Evolutionary conservation across 1,284 basidiomycete species (phyloP), one percentile per base, ranked within the genome.

Genomic region (Papiliotrema terrestris): DNA sequence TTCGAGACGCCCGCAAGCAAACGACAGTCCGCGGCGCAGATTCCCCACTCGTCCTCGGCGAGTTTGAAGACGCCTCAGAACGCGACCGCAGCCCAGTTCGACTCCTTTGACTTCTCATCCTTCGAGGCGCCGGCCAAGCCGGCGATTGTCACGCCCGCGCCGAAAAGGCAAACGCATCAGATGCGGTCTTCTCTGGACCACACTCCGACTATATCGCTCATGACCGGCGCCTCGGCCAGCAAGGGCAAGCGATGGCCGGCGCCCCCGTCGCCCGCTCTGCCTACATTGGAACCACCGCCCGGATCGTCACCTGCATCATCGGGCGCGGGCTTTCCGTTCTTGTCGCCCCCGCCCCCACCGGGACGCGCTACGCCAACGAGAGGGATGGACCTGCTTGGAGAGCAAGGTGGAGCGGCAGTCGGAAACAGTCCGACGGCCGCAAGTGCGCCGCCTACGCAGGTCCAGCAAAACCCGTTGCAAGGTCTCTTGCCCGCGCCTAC

Each of bases 221-320:
- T 71, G 8, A 44, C 50, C 15, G 59, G 56, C 29, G 63, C 67
- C 2, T 59, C 56, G 9, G 57, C 66, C 13, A 35, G 43, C 0
- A 64, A 62, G 41, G 69, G 69, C 17, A 58, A 54, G 54, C 37
- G 63, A 47, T 71, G 69, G 69, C 69, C 69, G 29, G 69, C 69
- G 4, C 69, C 69, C 2, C 57, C 67, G 5, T 64, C 61, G 23
- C 69, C 69, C 11, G 42, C 63, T 15, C 60, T 59, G 3, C 66
- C 65, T 2, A 42, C 51, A 9, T 51, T 71, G 4, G 56, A 61
- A 20, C 67, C 67, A 1, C 69, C 69, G 11, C 67, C 67, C 2
- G 56, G 39, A 26, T 8, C 54, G 22, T 19, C 49, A 17, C 29
- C 41, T 22, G 43, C 8, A n/a, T 39, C 32, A 15, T 43, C 47